A percentile compares a stretch with the other conserved stretches of the same genome.
These are phyloP conservation scores for Metschnikowia bowlesiae DNA, from an alignment of 805 yeast species.

Conservation along the genomic window DNA sequence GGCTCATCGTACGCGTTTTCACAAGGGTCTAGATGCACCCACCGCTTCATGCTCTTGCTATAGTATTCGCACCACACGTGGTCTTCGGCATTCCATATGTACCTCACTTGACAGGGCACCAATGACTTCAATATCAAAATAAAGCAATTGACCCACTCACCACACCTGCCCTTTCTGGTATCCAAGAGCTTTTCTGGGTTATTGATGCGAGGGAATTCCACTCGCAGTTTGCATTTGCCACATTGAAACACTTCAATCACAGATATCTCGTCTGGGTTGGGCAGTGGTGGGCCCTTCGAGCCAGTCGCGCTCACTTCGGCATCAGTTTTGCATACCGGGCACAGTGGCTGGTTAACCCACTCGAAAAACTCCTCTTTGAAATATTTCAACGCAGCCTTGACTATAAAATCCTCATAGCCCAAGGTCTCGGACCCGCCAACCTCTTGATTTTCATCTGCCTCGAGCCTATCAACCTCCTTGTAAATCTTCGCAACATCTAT, in stretches of 20 bases:
- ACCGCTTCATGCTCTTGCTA: conserved; percentile 52
- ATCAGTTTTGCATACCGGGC: conserved; percentile 46
- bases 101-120: conserved; percentile 44
- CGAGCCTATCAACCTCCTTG: conserved; percentile 50
- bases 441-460: background rate
- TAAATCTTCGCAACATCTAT: conserved; percentile 60
- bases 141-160: conserved; percentile 92
- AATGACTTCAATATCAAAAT: conserved; percentile 64
- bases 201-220: conserved; percentile 75
- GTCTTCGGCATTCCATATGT: conserved; percentile 85
- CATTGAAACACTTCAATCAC: conserved; percentile 66
- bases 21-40: conserved; percentile 90
- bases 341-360: conserved; percentile 76
- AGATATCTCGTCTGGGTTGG: conserved; percentile 43
- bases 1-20: conserved; percentile 86
- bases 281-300: conserved; percentile 32
- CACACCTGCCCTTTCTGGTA: conserved; percentile 77
- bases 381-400: conserved; percentile 29
- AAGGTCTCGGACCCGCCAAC: conserved; percentile 4
- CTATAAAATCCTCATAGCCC: conserved; percentile 34
- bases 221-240: conserved; percentile 37
- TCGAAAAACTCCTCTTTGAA: conserved; percentile 74
- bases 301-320: conserved; percentile 39
- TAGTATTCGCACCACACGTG: conserved; percentile 96
- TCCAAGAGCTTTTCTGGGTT: conserved; percentile 58